A percentile compares a stretch with the other conserved stretches of the same genome.
Conservation (phyloP, 805 yeast species). For the Isabelozyma rhagii region DNA sequence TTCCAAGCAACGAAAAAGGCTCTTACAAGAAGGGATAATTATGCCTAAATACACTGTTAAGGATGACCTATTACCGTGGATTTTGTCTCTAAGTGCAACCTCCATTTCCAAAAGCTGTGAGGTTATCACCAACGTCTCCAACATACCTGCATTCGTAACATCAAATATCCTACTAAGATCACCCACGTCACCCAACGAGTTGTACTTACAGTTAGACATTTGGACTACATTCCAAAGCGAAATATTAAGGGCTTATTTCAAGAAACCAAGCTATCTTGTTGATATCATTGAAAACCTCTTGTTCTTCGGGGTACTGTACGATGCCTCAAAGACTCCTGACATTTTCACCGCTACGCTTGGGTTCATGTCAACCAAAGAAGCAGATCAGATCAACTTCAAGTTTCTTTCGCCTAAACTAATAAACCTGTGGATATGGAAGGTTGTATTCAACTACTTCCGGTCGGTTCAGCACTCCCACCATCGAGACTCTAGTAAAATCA, state of each 20-base stretch:
- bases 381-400: constrained; percentile 18
- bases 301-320: constrained; percentile 23
- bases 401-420: constrained; percentile 17
- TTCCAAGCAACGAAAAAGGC: not conserved
- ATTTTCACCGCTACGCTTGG: constrained; percentile 15
- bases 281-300: constrained; percentile 23
- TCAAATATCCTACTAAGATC: constrained; percentile 38
- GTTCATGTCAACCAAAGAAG: constrained; percentile 12
- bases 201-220: constrained; percentile 31
- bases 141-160: constrained; percentile 37
- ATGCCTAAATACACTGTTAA: not conserved
- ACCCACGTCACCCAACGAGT: constrained; percentile 29
- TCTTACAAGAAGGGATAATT: not conserved
- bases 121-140: constrained; percentile 20
- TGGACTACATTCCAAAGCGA: constrained; percentile 26
- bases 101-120: constrained; percentile 30
- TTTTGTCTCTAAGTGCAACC: constrained; percentile 27
- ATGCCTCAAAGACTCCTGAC: constrained; percentile 15
- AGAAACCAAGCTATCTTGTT: constrained; percentile 14
- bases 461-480: not conserved
- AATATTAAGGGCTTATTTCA: constrained; percentile 18
- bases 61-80: constrained; percentile 23
- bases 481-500: constrained; percentile 7
- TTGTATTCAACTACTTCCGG: constrained; percentile 16
- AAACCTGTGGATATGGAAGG: constrained; percentile 24